phyloP scores from a whole-genome alignment of 371 early-diverging fungal species.

The Circinella minor region DNA sequence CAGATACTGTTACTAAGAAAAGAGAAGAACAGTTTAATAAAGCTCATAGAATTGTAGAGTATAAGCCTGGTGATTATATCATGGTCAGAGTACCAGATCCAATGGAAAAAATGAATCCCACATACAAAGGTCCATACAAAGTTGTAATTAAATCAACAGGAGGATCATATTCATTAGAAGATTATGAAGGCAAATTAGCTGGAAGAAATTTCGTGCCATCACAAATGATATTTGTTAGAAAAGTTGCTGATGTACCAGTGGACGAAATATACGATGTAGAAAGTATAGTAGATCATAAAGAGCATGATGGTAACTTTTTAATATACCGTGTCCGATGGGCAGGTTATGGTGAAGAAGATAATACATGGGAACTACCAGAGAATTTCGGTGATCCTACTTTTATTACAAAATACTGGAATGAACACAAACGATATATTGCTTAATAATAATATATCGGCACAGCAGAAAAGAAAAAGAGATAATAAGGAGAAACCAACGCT shows the following conservation, averaged over 20 bases:
- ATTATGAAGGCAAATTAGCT: conserved; percentile 14
- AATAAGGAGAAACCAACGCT: too few species aligned
- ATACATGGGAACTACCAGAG: conserved; percentile 14
- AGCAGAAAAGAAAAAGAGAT: neutral
- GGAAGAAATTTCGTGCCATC: neutral
- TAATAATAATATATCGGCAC: neutral
- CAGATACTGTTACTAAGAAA: neutral
- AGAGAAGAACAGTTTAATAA: neutral
- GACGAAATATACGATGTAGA: conserved; percentile 12
- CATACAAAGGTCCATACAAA: neutral
- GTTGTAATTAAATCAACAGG: conserved; percentile 8
- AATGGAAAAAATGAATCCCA: neutral
- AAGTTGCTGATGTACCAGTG: neutral
- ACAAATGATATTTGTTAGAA: conserved; percentile 16
- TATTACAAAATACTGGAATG: conserved; percentile 19
- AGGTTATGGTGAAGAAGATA: conserved; percentile 7
- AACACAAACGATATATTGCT: neutral
- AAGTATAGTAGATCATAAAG: conserved; percentile 10
- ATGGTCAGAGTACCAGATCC: neutral
- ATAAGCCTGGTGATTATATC: neutral
- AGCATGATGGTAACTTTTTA: neutral
- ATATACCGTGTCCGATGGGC: conserved; percentile 12
- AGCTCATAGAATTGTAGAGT: neutral
- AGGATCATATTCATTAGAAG: conserved; percentile 11
- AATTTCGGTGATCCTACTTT: conserved; percentile 20